Evolutionary conservation across 768 basidiomycete species (phyloP), one percentile per base, ranked within the genome.

Genomic region (Mycena sanguinolenta): DNA sequence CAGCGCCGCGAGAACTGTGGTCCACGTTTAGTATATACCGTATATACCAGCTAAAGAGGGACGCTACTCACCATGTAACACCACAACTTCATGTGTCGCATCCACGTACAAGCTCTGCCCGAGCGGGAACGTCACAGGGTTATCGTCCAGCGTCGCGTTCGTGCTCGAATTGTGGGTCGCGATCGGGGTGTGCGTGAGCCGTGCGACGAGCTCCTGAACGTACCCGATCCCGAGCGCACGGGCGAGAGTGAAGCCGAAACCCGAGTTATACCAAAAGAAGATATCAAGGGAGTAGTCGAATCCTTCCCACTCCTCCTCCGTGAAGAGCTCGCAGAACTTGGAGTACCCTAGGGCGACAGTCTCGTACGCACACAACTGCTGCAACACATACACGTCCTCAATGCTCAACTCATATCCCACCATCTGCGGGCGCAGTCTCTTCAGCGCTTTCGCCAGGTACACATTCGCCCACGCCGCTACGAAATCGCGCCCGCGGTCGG

Each of bases 291-390:
- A 86, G 71, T 98, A 97, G 78, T 95, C 88, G 78, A 96, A 97
- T 0, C 95, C 95, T 77, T 94, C 91, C 96, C 96, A 98, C 80
- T 98, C 96, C 52, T 94, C 90, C 75, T 92, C 87, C 0, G 95
- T 95, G 80, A 98, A 98, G 3, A 98, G 83, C 64, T 91, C 90
- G 72, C 96, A 98, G 82, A 97, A 98, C 72, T 91, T 92, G 19
- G 95, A 96, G 77, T 95, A 97, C 12, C 95, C 96, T 14, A 97
- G 85, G 0, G 95, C 93, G 53, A 97, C 97, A 21, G 97, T 96
- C 44, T 54, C 65, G 27, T 67, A 62, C 3, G 94, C 89, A 74
- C 95, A 96, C 79, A 92, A 84, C 79, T 93, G 91, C 75, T 95
- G 94, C 85, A 95, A 89, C 13, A 84, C 86, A 69, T 91, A 95